Evolutionary conservation across 202 grass and related monocot species (phyloP).

Genomic region (Musa balbisiana): DNA sequence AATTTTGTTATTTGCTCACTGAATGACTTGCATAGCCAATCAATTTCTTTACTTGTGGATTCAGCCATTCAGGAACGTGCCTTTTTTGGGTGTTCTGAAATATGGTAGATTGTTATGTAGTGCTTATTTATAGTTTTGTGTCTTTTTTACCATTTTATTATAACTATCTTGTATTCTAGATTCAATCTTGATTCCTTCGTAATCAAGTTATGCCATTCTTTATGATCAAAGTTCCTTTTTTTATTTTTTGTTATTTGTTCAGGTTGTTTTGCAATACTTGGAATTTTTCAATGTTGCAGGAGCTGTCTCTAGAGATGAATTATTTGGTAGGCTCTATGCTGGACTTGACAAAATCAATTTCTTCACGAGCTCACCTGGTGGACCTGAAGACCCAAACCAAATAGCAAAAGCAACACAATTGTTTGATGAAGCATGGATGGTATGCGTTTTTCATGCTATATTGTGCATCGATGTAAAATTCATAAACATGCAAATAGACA

Average conservation of each 20-base stretch:
- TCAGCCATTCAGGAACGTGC: not conserved
- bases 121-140: not conserved
- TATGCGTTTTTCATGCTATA: slow-evolving; percentile 23
- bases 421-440: slow-evolving; percentile 51
- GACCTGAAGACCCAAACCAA: slow-evolving; percentile 43
- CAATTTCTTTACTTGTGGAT: no score
- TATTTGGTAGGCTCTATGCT: slow-evolving; percentile 62
- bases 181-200: not conserved
- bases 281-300: slow-evolving; percentile 11
- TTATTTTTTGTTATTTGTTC: not conserved
- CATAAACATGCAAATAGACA: not conserved
- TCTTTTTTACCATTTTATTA: not conserved
- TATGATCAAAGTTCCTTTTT: not conserved
- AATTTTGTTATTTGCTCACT: no score
- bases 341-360: slow-evolving; percentile 64
- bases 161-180: not conserved
- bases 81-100: not conserved
- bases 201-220: slow-evolving; percentile 9
- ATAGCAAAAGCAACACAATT: slow-evolving; percentile 54
- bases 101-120: not conserved
- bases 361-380: slow-evolving; percentile 41
- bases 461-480: slow-evolving; percentile 10
- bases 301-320: slow-evolving; percentile 45
- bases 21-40: no score
- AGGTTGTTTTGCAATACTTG: not conserved